Base-by-base conservation (phyloP, 768 basidiomycete species). In the Cystofilobasidium ferigula region DNA sequence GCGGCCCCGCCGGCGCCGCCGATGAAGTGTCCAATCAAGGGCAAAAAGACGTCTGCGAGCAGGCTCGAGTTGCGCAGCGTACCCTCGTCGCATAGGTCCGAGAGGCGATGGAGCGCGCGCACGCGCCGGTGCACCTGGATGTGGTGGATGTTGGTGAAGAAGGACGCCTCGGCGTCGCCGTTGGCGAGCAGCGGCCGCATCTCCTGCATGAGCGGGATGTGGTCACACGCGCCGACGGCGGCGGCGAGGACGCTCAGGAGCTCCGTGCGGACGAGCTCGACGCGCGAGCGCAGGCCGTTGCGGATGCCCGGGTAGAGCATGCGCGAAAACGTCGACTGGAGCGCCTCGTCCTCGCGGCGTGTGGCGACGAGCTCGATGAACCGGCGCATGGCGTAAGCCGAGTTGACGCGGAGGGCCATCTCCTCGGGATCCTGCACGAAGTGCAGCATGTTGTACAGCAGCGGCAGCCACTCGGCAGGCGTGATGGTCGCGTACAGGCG, bases 71-170 rank as follows among this genome's bases (percentile, higher is more conserved):
- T 87, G 42, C 84, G 79, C 40, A 98, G 71, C 35, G 78, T 78
- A 1, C 83, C 84, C 48, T 84, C 82, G 12, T 84, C 81, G 68
- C 85, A 86, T 63, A 84, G 81, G 60, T 92, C 91, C 7, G 83
- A 84, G 24, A 97, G 82, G n/a, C 90, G 81, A 18, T 88, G 83
- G 34, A 95, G 79, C 3, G 94, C 93, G 67, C 94, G 79, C 1
- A 85, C 84, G 28, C 94, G 85, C 69, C 93, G 84, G 75, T 97
- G 93, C 3, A 86, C 78, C 76, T 99, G 95, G 51, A 98, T 83
- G 73, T 99, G 95, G 61, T 87, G 83, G 57, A 97, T 84, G 75
- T 99, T 99, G 79, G 86, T 86, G 82, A 99, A 98, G 78, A 98
- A 93, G 73, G 87, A 92, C 36, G 90, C 91, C 75, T 99, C 94